Percentiles rank a stretch among this genome's conserved stretches.
These are phyloP conservation scores for Suillus americanus DNA, from an alignment of 768 basidiomycete genomes.

Conservation along the genomic window DNA sequence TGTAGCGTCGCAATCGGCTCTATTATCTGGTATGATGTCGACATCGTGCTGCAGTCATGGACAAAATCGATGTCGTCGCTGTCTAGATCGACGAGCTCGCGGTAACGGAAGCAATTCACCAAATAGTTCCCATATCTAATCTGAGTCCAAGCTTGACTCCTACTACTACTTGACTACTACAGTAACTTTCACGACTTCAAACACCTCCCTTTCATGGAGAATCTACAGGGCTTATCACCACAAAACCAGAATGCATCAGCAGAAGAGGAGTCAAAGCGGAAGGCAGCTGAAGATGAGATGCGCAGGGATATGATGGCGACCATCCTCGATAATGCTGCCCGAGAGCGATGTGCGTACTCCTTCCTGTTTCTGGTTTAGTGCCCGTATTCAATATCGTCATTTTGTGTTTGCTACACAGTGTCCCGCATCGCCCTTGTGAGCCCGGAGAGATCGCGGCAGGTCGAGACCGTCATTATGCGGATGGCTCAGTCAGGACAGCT, in stretches of 20 bases:
- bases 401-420: constrained; percentile 44
- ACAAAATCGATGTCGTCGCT: background rate
- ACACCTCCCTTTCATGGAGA: constrained; percentile 20
- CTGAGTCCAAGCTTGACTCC: background rate
- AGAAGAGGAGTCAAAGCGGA: constrained; percentile 55
- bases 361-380: background rate
- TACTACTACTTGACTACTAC: too few relatives aligned
- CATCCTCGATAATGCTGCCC: constrained; percentile 72
- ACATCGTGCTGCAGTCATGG: constrained; percentile 10
- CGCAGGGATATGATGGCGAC: constrained; percentile 76
- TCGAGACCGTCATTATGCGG: constrained; percentile 73
- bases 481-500: constrained; percentile 87
- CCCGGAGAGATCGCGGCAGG: constrained; percentile 75
- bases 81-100: background rate
- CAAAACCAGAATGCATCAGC: constrained; percentile 41
- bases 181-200: background rate
- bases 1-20: constrained; percentile 16
- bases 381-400: background rate
- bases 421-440: constrained; percentile 87
- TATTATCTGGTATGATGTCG: constrained; percentile 20
- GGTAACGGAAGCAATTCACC: constrained; percentile 2
- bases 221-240: constrained; percentile 26
- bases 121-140: constrained; percentile 4
- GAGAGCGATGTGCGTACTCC: constrained; percentile 66
- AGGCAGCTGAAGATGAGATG: constrained; percentile 72